These are phyloP conservation scores for Aspergillus calidoustus DNA, from an alignment of 2,329 filamentous ascomycete genomes.

Conservation along the genomic window DNA sequence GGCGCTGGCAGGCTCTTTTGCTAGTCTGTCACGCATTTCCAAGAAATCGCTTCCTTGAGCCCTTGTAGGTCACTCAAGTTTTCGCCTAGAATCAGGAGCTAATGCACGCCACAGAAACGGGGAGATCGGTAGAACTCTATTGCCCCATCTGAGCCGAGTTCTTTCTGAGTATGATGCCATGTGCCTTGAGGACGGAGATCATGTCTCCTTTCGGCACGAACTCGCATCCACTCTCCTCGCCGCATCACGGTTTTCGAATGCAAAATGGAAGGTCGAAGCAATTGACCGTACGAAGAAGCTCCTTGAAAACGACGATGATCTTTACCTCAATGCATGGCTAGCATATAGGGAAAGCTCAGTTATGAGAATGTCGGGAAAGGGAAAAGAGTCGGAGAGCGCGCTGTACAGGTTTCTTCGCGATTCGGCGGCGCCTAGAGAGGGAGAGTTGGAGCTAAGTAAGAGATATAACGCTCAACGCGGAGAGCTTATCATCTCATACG, in stretches of 20 bases:
- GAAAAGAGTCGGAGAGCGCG: neutral
- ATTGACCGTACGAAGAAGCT: constrained; percentile 5
- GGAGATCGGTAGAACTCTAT: constrained; percentile 1
- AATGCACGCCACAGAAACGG: constrained; percentile 1
- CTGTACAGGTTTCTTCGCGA: neutral
- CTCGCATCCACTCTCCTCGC: constrained; percentile 7
- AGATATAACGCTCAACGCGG: constrained; percentile 21
- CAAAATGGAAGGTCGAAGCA: constrained; percentile 10
- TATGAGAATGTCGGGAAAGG: neutral
- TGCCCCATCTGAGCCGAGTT: constrained; percentile 9
- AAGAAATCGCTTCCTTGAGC: constrained; percentile 5
- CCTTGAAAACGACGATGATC: neutral
- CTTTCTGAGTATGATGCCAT: constrained; percentile 11
- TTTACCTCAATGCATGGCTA: neutral
- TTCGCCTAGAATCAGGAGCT: no score
- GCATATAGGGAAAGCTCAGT: constrained; percentile 1
- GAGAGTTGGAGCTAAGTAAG: neutral
- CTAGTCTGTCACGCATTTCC: constrained; percentile 11
- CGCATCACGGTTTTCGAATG: constrained; percentile 7
- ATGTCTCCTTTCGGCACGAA: constrained; percentile 5
- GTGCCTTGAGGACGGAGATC: constrained; percentile 4
- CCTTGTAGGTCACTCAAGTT: neutral
- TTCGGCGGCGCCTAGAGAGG: neutral
- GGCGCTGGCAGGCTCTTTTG: constrained; percentile 8
- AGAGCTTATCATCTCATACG: constrained; percentile 20